phyloP scores from a whole-genome alignment of 176 grass and related monocot species.

The Oryza meridionalis region DNA sequence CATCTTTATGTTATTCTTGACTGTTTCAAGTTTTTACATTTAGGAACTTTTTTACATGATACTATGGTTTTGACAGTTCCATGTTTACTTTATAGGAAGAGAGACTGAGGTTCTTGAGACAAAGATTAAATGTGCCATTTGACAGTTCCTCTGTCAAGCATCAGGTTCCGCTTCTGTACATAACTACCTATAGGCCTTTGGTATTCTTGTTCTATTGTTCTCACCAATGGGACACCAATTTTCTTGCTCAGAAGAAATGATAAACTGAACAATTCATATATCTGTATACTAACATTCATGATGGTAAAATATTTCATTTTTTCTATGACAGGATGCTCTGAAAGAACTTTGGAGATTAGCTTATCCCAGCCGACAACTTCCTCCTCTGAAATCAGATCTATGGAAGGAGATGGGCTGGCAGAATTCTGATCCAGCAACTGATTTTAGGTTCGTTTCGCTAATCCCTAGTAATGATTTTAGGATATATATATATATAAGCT shows the following conservation, averaged over 20 bases:
- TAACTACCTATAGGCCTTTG: neutral
- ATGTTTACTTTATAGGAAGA: conserved; percentile 58
- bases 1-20: conserved; percentile 1
- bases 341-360: conserved; percentile 84
- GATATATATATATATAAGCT: neutral
- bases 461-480: neutral
- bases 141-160: conserved; percentile 61
- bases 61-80: conserved; percentile 15
- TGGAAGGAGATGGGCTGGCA: conserved; percentile 99
- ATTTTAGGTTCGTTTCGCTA: conserved; percentile 72
- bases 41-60: neutral
- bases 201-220: conserved; percentile 18
- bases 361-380: conserved; percentile 71
- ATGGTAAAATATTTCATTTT: too few species aligned
- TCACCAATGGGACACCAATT: conserved; percentile 26
- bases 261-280: too few species aligned
- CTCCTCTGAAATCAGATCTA: conserved; percentile 80
- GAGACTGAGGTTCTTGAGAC: conserved; percentile 70
- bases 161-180: conserved; percentile 51
- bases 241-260: conserved; percentile 15
- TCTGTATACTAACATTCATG: neutral
- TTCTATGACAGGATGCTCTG: conserved; percentile 66
- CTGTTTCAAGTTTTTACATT: conserved; percentile 7
- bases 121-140: conserved; percentile 67
- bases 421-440: conserved; percentile 73